Conservation (phyloP, 106 monocot species). For the Dendrobium huoshanense region DNA sequence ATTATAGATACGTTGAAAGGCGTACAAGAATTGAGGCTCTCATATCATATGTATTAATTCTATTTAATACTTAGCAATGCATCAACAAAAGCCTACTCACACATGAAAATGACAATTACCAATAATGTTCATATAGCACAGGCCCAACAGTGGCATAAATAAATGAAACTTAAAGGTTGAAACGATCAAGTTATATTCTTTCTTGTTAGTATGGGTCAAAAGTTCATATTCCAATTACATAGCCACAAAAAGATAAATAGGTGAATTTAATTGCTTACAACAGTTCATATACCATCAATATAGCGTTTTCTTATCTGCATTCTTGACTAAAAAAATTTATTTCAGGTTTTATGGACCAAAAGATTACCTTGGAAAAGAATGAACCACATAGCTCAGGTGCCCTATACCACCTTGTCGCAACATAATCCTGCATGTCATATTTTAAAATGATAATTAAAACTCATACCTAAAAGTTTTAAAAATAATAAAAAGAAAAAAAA, state of each 20-base stretch:
- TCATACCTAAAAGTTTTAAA: not conserved
- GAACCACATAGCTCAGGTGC: conserved; percentile 95
- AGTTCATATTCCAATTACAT: not conserved
- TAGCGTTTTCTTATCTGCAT: not conserved
- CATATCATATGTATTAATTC: not conserved
- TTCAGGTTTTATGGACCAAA: not conserved
- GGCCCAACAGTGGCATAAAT: not conserved
- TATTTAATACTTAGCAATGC: not conserved
- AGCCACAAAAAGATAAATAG: no score
- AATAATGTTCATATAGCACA: not conserved
- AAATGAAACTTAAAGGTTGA: not conserved
- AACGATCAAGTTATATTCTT: not conserved
- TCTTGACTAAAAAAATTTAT: not conserved
- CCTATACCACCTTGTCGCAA: conserved; percentile 98
- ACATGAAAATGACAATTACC: not conserved
- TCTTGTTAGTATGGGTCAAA: not conserved
- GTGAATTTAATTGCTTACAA: not conserved
- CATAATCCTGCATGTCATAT: conserved; percentile 64
- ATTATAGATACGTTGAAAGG: not conserved
- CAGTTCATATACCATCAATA: not conserved
- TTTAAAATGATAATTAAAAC: not conserved
- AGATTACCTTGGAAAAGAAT: conserved; percentile 82
- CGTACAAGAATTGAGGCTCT: not conserved
- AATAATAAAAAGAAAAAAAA: not conserved
- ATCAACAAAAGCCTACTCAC: no score